These are phyloP conservation scores for Orbilia javanica DNA, from an alignment of 2,329 filamentous ascomycete genomes.

Conservation along the genomic window DNA sequence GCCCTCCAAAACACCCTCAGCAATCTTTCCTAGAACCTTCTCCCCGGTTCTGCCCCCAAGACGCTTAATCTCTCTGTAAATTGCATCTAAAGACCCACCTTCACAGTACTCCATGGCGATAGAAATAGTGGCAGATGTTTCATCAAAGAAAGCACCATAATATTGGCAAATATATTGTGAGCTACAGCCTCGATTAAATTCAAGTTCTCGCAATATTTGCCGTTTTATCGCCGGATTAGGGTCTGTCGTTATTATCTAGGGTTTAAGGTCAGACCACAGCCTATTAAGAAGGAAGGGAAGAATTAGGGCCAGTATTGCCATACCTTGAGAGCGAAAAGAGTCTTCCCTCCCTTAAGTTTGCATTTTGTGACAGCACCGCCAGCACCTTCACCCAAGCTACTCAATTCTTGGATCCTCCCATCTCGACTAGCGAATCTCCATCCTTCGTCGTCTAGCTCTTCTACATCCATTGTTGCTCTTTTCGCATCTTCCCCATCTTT, in stretches of 20 bases:
- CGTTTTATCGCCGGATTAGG: conserved; percentile 98
- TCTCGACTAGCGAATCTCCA: conserved; percentile 94
- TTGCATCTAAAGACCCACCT: conserved; percentile 93
- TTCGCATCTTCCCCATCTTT: conserved; percentile 59
- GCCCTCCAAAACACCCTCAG: conserved; percentile 92
- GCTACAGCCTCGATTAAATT: conserved; percentile 97
- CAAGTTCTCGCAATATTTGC: conserved; percentile 94
- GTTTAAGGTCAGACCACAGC: not conserved
- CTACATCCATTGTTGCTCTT: conserved; percentile 74
- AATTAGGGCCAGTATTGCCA: conserved; percentile 6
- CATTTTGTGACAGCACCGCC: conserved; percentile 95
- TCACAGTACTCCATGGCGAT: conserved; percentile 99
- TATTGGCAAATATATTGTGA: conserved; percentile 97
- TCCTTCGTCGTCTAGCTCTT: conserved; percentile 92
- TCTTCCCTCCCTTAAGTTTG: conserved; percentile 89
- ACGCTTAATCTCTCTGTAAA: conserved; percentile 97
- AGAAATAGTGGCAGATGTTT: conserved; percentile 94
- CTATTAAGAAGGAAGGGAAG: conserved; percentile 7
- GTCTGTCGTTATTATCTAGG: conserved; percentile 94
- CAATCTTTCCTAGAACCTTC: conserved; percentile 96
- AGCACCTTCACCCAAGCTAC: conserved; percentile 91
- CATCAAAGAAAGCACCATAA: conserved; percentile 96
- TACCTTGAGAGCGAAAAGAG: conserved; percentile 95
- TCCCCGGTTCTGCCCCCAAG: conserved; percentile 94
- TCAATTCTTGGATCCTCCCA: conserved; percentile 86